Conservation (phyloP, 305 asterid species). For the Ajuga reptans region DNA sequence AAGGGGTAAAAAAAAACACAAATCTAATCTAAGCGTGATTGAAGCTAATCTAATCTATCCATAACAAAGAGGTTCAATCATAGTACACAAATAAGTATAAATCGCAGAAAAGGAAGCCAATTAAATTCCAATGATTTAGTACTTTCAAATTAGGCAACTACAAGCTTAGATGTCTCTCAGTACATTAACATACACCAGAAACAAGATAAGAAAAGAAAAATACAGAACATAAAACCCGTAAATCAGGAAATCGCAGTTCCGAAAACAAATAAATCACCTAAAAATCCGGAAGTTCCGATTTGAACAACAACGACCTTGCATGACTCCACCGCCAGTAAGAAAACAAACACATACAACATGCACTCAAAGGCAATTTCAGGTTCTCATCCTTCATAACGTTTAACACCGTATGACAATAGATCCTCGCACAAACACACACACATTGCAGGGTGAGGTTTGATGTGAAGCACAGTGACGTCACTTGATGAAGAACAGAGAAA, state of each 20-base stretch:
- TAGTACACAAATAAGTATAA: not conserved
- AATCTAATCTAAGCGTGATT: too few relatives aligned
- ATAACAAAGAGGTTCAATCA: not conserved
- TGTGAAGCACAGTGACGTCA: not conserved
- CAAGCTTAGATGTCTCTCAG: not conserved
- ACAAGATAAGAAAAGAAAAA: not conserved
- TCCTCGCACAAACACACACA: not conserved
- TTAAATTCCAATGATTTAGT: not conserved
- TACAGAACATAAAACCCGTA: not conserved
- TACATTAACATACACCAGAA: not conserved
- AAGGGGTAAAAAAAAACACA: not conserved
- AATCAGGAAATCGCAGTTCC: not conserved
- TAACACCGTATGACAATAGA: not conserved
- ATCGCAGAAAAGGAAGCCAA: not conserved
- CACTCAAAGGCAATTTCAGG: not conserved
- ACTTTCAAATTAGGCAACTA: constrained; percentile 1
- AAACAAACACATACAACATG: constrained; percentile 13
- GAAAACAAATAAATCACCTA: not conserved
- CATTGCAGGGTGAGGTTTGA: not conserved
- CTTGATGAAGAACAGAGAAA: not conserved
- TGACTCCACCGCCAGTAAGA: constrained; percentile 6
- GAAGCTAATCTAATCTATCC: not conserved
- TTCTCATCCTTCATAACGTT: not conserved
- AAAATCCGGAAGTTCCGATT: constrained; percentile 1
- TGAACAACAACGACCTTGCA: constrained; percentile 6